Percentiles rank a stretch among this genome's conserved stretches.
Conservation (phyloP, 1,284 basidiomycete genomes). For the Thecaphora frezii region DNA sequence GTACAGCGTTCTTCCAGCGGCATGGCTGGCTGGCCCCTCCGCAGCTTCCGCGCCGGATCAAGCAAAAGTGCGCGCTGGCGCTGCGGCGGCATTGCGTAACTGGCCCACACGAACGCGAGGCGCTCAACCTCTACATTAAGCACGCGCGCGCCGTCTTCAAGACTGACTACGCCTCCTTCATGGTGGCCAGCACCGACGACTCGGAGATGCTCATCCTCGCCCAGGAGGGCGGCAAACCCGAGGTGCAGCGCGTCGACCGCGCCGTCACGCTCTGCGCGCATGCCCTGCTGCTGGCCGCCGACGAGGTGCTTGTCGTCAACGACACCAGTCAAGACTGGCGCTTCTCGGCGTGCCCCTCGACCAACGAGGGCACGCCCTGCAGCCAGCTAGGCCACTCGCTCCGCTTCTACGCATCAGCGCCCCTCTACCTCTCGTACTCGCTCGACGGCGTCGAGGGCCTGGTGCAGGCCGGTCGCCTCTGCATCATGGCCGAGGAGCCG, state of each 20-base stretch:
- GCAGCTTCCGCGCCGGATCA: slow-evolving; percentile 16
- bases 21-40: slow-evolving; percentile 39
- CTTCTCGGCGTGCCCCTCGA: slow-evolving; percentile 26
- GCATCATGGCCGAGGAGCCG: slow-evolving; percentile 31
- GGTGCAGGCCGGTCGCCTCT: slow-evolving; percentile 39
- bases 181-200: slow-evolving; percentile 25
- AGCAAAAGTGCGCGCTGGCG: slow-evolving; percentile 13
- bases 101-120: slow-evolving; percentile 19
- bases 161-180: slow-evolving; percentile 32
- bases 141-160: slow-evolving; percentile 37
- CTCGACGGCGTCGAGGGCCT: slow-evolving; percentile 17
- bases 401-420: slow-evolving; percentile 45
- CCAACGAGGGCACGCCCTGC: slow-evolving; percentile 17
- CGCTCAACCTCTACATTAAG: slow-evolving; percentile 20
- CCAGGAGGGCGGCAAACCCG: slow-evolving; percentile 15
- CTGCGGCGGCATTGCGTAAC: slow-evolving; percentile 23
- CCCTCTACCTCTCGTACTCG: slow-evolving; percentile 28
- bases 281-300: slow-evolving; percentile 40
- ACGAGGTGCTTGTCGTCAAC: slow-evolving; percentile 32
- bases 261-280: slow-evolving; percentile 32
- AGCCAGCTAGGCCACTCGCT: slow-evolving; percentile 22
- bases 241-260: slow-evolving; percentile 12
- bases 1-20: slow-evolving; percentile 16
- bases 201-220: slow-evolving; percentile 33
- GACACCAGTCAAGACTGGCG: slow-evolving; percentile 40